Evolutionary conservation across 2,329 filamentous ascomycete species (phyloP), one percentile per base, ranked within the genome.

Genomic region (Ceratocystiopsis minuta): DNA sequence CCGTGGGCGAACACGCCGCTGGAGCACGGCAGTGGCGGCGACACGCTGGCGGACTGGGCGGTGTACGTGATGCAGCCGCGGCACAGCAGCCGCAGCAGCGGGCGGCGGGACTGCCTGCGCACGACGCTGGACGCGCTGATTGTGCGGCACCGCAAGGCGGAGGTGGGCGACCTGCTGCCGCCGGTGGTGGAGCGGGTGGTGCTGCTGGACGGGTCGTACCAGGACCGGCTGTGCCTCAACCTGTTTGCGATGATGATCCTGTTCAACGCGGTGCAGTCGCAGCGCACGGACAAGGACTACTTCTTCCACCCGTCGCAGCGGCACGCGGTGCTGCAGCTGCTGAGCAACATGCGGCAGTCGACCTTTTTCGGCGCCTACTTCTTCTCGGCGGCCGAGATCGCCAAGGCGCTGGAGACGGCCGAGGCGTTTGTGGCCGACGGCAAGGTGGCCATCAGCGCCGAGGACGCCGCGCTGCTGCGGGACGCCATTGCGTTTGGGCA

Each of bases 351-450:
- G 37, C 74, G 84, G 16, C 80, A 90, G 53, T 78, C 83, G 7
- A 84, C 81, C 39, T 93, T 94, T 53, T 92, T 88, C 57, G 76
- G 74, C 12, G 87, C 83, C 60, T 79, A 79, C 0, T 87, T 86
- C 38, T 86, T 80, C 51, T 72, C 74, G 0, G 57, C 63, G 0
- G 60, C 65, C 1, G 75, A 86, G 43, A 70, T 94, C 3, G 47
- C 57, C 3, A 72, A 65, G 24, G 72, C 81, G 0, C 57, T 90
- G 1, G 66, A 80, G 24, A 76, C 75, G 32, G 78, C 80, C 1
- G 64, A 70, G 40, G 65, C 65, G 33, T 94, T 94, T 51, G 53
- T 93, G 13, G 56, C 60, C 2, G 74, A 80, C 42, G 66, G 72
- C 24, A 65, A 67, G 12, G 66, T 80, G 0, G 60, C 59, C 0